Conservation (phyloP, 176 grass and related monocot species). For the Ensete glaucum region DNA sequence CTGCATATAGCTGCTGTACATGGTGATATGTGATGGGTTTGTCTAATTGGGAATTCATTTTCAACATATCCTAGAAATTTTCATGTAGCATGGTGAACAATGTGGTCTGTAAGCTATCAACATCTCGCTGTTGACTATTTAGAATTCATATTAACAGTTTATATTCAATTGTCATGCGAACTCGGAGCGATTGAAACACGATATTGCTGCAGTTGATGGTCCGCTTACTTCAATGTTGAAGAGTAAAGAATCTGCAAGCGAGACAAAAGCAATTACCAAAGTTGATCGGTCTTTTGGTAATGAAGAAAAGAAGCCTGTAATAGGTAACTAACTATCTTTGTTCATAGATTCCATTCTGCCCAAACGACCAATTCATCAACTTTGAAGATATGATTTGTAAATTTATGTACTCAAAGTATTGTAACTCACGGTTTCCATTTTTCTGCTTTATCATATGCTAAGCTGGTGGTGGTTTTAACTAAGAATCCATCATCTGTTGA, state of each 20-base stretch:
- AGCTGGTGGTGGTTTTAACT: no score
- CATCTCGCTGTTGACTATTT: background rate
- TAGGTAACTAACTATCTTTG: no score
- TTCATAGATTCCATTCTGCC: no score
- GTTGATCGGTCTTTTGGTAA: slow-evolving; percentile 7
- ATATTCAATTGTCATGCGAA: background rate
- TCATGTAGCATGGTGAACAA: background rate
- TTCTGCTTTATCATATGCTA: no score
- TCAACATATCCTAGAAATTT: background rate
- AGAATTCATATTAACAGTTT: background rate
- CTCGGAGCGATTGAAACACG: background rate
- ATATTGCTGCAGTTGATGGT: slow-evolving; percentile 35
- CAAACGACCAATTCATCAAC: no score
- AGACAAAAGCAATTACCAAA: slow-evolving; percentile 9
- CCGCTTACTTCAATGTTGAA: slow-evolving; percentile 50
- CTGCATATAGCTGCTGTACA: background rate
- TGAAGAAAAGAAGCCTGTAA: slow-evolving; percentile 4
- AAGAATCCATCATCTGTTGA: no score
- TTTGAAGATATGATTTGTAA: no score
- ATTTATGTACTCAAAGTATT: no score
- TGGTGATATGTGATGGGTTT: background rate
- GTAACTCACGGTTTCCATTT: no score
- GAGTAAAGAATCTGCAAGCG: slow-evolving; percentile 26
- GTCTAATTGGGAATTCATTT: background rate
- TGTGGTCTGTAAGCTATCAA: background rate